These are phyloP conservation scores for Firmiana major DNA, from an alignment of 345 rosid species.

Conservation along the genomic window DNA sequence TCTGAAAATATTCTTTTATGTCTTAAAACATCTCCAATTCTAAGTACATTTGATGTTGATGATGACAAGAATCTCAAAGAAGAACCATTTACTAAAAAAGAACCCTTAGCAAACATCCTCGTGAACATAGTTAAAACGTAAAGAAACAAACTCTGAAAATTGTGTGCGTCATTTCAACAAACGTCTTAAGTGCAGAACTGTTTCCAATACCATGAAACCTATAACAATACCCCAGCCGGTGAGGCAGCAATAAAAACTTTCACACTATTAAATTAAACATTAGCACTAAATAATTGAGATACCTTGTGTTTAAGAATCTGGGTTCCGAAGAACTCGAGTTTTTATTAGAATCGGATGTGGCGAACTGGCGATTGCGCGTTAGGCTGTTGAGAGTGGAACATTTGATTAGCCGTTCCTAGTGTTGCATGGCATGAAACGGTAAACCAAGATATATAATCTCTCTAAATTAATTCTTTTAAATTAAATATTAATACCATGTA, in stretches of 20 bases:
- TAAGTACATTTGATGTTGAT: conserved; percentile 30
- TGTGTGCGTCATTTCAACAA: background rate
- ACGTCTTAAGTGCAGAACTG: background rate
- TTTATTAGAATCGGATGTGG: background rate
- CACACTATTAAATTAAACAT: background rate
- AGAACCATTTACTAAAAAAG: background rate
- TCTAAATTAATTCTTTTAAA: no score
- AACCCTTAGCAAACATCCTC: background rate
- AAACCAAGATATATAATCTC: no score
- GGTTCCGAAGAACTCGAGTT: background rate
- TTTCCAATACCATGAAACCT: background rate
- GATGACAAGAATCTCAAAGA: conserved; percentile 49
- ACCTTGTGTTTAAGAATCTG: background rate
- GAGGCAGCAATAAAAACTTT: background rate
- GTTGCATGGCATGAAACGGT: background rate
- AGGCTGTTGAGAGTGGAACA: background rate
- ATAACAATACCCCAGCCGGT: no score
- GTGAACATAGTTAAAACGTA: background rate
- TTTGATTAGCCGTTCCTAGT: background rate
- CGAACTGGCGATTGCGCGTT: background rate
- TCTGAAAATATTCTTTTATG: conserved; percentile 51
- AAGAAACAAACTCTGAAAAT: background rate
- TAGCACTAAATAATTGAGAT: background rate
- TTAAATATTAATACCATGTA: no score
- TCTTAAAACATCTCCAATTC: conserved; percentile 56